Percentiles rank a stretch among this genome's conserved stretches.
Conservation (phyloP, 1,284 basidiomycete species). For the Sanghuangporus weigelae region DNA sequence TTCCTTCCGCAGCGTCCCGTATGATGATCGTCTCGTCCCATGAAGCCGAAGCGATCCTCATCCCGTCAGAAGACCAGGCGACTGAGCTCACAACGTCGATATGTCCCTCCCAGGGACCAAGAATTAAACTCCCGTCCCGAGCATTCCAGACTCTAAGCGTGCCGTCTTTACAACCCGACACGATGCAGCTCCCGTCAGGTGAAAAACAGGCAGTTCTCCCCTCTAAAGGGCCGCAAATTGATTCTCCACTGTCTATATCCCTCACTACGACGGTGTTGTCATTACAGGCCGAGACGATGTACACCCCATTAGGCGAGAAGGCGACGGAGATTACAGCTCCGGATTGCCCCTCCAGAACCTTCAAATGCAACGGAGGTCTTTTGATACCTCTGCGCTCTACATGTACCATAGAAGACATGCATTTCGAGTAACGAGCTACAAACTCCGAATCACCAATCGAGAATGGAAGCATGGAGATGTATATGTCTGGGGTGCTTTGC, state of each 20-base stretch:
- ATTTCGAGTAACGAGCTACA: background rate
- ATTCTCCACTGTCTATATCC: background rate
- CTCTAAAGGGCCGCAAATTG: background rate
- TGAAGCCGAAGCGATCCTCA: background rate
- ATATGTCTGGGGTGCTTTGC: conserved; percentile 22
- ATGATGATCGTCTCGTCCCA: background rate
- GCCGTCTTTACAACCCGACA: conserved; percentile 1
- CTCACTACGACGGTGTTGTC: background rate
- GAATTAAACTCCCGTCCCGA: background rate
- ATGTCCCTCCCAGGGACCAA: conserved; percentile 25
- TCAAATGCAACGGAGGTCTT: background rate
- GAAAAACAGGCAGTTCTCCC: background rate
- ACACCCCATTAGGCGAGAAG: background rate
- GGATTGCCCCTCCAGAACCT: conserved; percentile 8
- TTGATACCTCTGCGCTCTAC: background rate
- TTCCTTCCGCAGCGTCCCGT: background rate
- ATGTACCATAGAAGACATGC: background rate
- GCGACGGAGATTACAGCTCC: conserved; percentile 19
- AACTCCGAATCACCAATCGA: conserved; percentile 11
- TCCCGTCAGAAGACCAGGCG: background rate
- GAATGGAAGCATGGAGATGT: conserved; percentile 23
- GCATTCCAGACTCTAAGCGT: conserved; percentile 3
- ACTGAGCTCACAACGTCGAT: background rate
- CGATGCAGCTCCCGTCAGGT: background rate
- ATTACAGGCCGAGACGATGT: background rate